These are phyloP conservation scores for Puccinia novopanici DNA, from an alignment of 1,284 basidiomycete species.

Conservation along the genomic window DNA sequence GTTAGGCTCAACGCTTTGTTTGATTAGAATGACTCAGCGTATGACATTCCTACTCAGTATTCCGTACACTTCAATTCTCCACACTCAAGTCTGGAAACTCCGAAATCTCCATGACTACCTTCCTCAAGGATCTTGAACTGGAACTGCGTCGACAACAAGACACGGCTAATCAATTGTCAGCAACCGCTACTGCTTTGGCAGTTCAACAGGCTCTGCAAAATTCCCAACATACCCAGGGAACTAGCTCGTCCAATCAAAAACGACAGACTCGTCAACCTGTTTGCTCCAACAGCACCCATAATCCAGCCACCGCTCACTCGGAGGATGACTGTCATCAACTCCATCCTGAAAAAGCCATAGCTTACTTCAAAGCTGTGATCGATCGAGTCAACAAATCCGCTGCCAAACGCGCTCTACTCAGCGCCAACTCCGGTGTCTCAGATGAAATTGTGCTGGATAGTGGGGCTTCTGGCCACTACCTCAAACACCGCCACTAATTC, in stretches of 20 bases:
- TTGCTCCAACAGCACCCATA: background rate
- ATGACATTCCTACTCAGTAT: too few relatives aligned
- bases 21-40: too few relatives aligned
- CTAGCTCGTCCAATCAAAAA: too few relatives aligned
- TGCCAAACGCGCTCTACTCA: background rate
- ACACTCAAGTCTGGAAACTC: too few relatives aligned
- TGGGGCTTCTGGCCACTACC: too few relatives aligned
- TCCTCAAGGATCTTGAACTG: background rate
- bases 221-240: background rate
- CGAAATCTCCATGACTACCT: background rate
- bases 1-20: too few relatives aligned
- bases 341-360: background rate
- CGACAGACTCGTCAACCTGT: background rate
- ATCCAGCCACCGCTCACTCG: background rate
- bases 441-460: background rate
- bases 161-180: background rate
- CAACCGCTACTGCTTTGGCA: background rate
- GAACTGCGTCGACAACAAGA: background rate
- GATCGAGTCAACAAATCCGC: background rate
- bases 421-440: background rate
- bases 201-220: too few relatives aligned
- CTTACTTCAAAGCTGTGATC: background rate
- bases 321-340: background rate
- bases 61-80: background rate
- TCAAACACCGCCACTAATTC: too few relatives aligned